Conservation (phyloP, 2,329 filamentous ascomycete species). For the Tolypocladium capitatum region DNA sequence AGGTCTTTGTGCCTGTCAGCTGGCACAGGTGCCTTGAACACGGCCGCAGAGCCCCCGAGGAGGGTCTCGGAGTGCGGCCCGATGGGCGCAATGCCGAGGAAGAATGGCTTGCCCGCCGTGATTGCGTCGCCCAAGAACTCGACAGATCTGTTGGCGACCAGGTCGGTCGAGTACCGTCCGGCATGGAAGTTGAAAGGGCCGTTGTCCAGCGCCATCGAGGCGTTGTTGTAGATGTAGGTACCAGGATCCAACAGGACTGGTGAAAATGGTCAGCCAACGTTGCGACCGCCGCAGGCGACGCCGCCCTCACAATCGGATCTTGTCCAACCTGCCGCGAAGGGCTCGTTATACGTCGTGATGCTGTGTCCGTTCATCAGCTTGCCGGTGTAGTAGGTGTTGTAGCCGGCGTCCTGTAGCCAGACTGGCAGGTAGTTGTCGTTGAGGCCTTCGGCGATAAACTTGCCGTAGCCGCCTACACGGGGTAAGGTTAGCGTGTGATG, state of each 20-base stretch:
- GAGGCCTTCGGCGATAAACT: constrained; percentile 50
- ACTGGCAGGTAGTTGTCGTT: constrained; percentile 57
- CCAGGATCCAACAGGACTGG: constrained; percentile 22
- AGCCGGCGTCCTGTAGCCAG: constrained; percentile 57
- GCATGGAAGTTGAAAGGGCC: constrained; percentile 14
- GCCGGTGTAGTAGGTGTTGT: constrained; percentile 61
- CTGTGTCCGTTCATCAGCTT: constrained; percentile 58
- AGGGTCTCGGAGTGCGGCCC: constrained; percentile 47
- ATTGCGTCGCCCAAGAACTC: constrained; percentile 50
- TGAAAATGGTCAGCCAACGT: not conserved
- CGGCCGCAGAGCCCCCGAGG: not conserved
- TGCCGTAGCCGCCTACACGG: constrained; percentile 37
- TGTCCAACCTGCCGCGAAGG: constrained; percentile 45
- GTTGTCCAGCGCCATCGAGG: constrained; percentile 19
- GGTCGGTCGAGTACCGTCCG: constrained; percentile 33
- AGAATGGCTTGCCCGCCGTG: constrained; percentile 44
- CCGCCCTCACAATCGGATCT: constrained; percentile 20
- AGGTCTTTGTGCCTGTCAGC: constrained; percentile 48
- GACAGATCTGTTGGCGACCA: constrained; percentile 44
- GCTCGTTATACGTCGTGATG: constrained; percentile 45
- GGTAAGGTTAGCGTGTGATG: not conserved
- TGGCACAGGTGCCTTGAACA: constrained; percentile 38
- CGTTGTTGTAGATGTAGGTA: constrained; percentile 33
- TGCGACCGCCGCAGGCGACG: not conserved
- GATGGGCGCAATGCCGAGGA: constrained; percentile 51